Evolutionary conservation across 2,329 filamentous ascomycete species (phyloP).

Genomic region (Aspergillus proliferans): DNA sequence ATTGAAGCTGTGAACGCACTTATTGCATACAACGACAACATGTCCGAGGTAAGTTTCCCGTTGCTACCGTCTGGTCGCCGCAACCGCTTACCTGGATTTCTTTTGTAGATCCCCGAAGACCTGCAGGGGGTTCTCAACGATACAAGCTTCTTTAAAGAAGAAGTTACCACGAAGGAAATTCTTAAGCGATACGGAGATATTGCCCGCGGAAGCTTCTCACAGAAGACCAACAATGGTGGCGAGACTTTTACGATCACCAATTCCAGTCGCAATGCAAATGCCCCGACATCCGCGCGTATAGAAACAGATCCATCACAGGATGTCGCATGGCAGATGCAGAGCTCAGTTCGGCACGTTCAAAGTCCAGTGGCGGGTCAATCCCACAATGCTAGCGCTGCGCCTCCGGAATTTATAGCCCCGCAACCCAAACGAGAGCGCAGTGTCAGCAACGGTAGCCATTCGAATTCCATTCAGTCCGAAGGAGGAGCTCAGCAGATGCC

Average conservation of each 20-base stretch:
- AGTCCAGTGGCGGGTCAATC: conserved; percentile 34
- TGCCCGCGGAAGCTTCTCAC: conserved; percentile 56
- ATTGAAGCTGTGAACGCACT: conserved; percentile 89
- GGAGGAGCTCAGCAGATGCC: conserved; percentile 28
- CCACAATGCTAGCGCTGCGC: conserved; percentile 23
- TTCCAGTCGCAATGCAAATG: conserved; percentile 34
- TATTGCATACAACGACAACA: conserved; percentile 88
- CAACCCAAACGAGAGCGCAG: conserved; percentile 29
- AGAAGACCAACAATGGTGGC: conserved; percentile 48
- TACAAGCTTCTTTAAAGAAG: conserved; percentile 72
- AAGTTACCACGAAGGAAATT: conserved; percentile 96
- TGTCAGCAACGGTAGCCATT: conserved; percentile 29
- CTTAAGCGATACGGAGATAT: conserved; percentile 88
- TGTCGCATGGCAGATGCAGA: conserved; percentile 71
- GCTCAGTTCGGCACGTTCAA: conserved; percentile 69
- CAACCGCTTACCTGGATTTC: conserved; percentile 1
- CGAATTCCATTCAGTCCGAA: conserved; percentile 19
- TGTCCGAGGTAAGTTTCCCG: conserved; percentile 77
- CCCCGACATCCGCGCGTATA: conserved; percentile 56
- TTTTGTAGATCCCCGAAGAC: conserved; percentile 77
- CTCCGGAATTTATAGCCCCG: conserved; percentile 20
- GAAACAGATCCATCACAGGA: conserved; percentile 77
- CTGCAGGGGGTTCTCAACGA: conserved; percentile 81
- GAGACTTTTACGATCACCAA: conserved; percentile 45
- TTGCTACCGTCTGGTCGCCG: neutral